Base-by-base conservation (phyloP, 164 flowering plant species). In the Vitis riparia region DNA sequence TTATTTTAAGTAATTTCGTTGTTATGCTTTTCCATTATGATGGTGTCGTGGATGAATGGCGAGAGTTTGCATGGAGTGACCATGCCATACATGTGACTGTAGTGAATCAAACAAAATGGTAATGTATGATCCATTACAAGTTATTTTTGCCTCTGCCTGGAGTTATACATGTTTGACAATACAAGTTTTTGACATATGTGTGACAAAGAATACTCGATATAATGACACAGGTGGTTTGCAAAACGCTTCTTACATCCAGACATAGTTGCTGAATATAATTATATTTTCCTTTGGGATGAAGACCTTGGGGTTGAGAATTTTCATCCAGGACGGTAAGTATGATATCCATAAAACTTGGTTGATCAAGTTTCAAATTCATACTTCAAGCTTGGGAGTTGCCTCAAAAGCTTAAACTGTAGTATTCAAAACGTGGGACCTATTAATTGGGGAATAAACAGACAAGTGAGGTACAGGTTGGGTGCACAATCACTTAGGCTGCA, bases 11-110 rank as follows among this genome's bases (percentile, higher is more conserved):
- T 66, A 79, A 80, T 73, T 94, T 92, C 77, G 80, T 76, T 49
- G 81, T 91, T 60, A 91, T 92, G 92, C 88, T 92, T 77, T 92
- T 92, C 74, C 97, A 92, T 77, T 92, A 94, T 68, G 98, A 94
- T 78, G 94, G 92, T 47, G 51, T 72, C 70, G 90, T 89, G 69
- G 90, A 89, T 76, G 83, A 84, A 65, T 94, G 99, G 99, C 79
- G 67, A 13, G 83, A 87, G 62, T 79, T 89, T 1, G 81, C 71
- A 44, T 92, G 99, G 99, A 77, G 77, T 68, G 68, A 77, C 58
- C 73, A 68, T 17, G 97, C 81, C 69, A 81, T 94, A 69, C 98
- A 92, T 71, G 82, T 94, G 0, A 85, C 91, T 67, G 97, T 87
- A 1, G 53, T 73, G 51, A 88, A 87, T 75, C 98, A 94, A 83